Base-by-base conservation (phyloP, 345 rosid genomes). In the Xanthoceras sorbifolium region DNA sequence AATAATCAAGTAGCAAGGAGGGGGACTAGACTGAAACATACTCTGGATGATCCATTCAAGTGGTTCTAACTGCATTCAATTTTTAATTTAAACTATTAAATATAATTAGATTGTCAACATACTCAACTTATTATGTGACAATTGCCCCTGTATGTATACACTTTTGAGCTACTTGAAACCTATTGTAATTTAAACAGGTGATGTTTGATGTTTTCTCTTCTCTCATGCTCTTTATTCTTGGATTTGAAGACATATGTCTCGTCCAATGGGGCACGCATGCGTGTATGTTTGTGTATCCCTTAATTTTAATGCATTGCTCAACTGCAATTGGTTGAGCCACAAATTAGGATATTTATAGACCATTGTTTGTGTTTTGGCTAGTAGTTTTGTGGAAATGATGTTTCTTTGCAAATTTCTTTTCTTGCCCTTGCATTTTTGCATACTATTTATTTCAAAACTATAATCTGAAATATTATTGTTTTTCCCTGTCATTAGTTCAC, bases 401-500 rank as follows among this genome's bases (percentile, higher is more conserved):
- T 22, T 34, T 44, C 31, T 55, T 46, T 14, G 28, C 46, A 52
- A 29, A 26, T 22, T 26, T 20, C 9, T 28, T 40, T 42, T 38
- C 25, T 61, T 42, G 22, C 5, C 28, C 36, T 42, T 10, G 36
- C 67, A 14, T 52, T 50, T 9, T 64, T 23, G 25, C 29, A 1
- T 32, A 14, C 1, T 65, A n/a, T n/a, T n/a, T n/a, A n/a, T n/a
- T n/a, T n/a, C n/a, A n/a, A n/a, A n/a, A n/a, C n/a, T n/a, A n/a
- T n/a, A n/a, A n/a, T 69, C 42, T 64, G 74, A 38, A 9, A 36
- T 31, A 11, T 31, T 38, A 31, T 55, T 18, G 0, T 61, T 34
- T 66, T 36, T 54, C 40, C 55, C 29, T 71, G 17, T 38, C 20
- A 31, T 63, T 74, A 95, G 99, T 73, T 86, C 88, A 22, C 91